Base-by-base conservation (phyloP, 805 yeast genomes). In the Pichia gijzeniarum region DNA sequence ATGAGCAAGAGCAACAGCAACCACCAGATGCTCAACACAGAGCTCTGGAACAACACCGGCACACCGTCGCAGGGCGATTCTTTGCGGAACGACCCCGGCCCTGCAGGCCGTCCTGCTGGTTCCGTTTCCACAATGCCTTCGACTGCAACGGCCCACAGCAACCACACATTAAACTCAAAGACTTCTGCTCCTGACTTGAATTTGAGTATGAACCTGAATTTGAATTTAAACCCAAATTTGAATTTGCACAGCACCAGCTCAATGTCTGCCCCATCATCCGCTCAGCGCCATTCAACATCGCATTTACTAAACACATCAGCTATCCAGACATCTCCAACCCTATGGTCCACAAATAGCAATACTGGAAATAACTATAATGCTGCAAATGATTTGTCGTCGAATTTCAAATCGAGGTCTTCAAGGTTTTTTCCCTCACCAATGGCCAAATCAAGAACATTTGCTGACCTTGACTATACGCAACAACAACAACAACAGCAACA, bases 351-450 rank as follows among this genome's bases (percentile, higher is more conserved):
- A 30, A 30, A 30, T 12, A 5, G 16, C 14, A 13, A 9, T 17
- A 17, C n/a, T 33, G 14, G 13, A 6, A 20, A 19, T 14, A 21
- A 18, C 30, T 22, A 37, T 20, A 21, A 18, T 6, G n/a, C 52
- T 3, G 30, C 49, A 14, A 57, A 52, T n/a, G 58, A 56, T 21
- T 57, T 10, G 28, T 7, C 28, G 6, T 25, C 28, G 10, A 25
- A 10, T 25, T 25, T 25, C 28, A 25, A 25, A 25, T 27, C 30
- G 14, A 43, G 38, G 17, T 28, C 43, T 14, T 50, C 68, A 4
- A 48, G 69, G 21, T 64, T 65, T 41, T 65, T 65, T 42, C 70
- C 70, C 3, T 61, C 65, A 30, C 68, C 68, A 3, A 41, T 52
- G 4, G 32, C 37, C 22, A 35, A 34, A 13, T 14, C 47, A 7